Percentiles rank a stretch among this genome's conserved stretches.
Conservation (phyloP, 2,329 filamentous ascomycete species). For the Emmonsiellopsis sp. region DNA sequence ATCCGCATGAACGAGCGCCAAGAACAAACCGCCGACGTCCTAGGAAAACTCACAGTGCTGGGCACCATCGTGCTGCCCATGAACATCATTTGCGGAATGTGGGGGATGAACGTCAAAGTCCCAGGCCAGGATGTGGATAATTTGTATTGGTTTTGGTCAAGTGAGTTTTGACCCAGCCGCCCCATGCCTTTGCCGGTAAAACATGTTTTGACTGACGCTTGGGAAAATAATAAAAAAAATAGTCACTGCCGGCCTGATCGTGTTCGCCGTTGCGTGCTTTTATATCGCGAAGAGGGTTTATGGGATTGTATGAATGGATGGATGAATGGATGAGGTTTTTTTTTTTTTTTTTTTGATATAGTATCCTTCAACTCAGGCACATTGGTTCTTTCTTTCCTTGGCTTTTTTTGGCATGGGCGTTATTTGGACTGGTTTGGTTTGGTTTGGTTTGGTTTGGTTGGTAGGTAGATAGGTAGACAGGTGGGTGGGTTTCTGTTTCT, state of each 20-base stretch:
- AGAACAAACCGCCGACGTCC: slow-evolving; percentile 88
- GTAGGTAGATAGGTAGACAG: no score
- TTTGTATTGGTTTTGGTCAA: slow-evolving; percentile 63
- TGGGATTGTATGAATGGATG: slow-evolving; percentile 53
- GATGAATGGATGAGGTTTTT: neutral
- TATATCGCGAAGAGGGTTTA: slow-evolving; percentile 76
- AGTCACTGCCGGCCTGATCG: slow-evolving; percentile 62
- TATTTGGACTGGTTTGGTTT: no score
- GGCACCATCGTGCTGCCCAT: slow-evolving; percentile 96
- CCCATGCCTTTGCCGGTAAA: no score
- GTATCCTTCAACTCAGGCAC: no score
- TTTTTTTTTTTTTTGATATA: slow-evolving; percentile 3
- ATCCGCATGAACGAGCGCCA: slow-evolving; percentile 97
- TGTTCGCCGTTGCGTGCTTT: slow-evolving; percentile 74
- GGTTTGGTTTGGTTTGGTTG: no score
- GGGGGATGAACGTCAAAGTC: slow-evolving; percentile 98
- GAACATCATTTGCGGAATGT: slow-evolving; percentile 98
- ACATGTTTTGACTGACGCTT: no score
- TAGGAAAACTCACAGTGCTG: slow-evolving; percentile 88
- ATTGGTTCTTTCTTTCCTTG: slow-evolving; percentile 10
- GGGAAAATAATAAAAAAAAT: no score
- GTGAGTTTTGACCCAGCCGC: no score
- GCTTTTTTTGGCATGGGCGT: no score
- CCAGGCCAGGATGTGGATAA: slow-evolving; percentile 81
- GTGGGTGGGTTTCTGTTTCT: no score